A percentile compares a stretch with the other conserved stretches of the same genome.
Conservation (phyloP, 805 yeast genomes). For the Yamadazyma phyllophila region DNA sequence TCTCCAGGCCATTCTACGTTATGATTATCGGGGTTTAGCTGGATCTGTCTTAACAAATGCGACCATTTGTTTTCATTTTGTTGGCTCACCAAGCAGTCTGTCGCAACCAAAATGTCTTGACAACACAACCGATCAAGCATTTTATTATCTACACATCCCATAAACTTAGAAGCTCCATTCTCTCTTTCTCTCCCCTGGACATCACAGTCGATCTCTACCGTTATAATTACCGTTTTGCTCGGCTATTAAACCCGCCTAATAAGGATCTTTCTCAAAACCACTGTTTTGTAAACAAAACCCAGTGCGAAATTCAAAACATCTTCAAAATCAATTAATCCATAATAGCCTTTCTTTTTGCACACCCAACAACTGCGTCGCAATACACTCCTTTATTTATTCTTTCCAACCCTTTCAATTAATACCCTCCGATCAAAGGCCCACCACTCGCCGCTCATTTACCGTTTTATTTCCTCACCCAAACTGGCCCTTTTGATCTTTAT, state of each 20-base stretch:
- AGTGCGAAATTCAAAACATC: constrained; percentile 6
- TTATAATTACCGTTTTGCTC: background rate
- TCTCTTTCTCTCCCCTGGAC: no score
- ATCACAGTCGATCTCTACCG: background rate
- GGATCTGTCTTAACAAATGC: background rate
- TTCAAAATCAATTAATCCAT: constrained; percentile 2
- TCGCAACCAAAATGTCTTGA: no score
- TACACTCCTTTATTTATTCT: constrained; percentile 1
- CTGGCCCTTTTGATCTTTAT: background rate
- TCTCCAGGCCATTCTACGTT: no score
- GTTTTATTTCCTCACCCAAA: background rate
- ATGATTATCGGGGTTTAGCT: background rate
- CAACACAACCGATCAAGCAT: background rate
- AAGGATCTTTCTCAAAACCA: background rate
- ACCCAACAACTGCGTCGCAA: constrained; percentile 4
- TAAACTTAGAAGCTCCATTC: no score
- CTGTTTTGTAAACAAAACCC: constrained; percentile 1
- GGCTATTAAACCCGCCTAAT: background rate
- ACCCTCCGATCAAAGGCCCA: background rate
- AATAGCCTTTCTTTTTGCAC: background rate
- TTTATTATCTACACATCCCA: background rate
- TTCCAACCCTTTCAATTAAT: background rate
- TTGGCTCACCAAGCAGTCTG: no score
- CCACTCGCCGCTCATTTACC: background rate
- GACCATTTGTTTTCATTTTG: background rate